These are phyloP conservation scores for Backusella luteola DNA, from an alignment of 192 early-diverging fungal species.

Conservation along the genomic window DNA sequence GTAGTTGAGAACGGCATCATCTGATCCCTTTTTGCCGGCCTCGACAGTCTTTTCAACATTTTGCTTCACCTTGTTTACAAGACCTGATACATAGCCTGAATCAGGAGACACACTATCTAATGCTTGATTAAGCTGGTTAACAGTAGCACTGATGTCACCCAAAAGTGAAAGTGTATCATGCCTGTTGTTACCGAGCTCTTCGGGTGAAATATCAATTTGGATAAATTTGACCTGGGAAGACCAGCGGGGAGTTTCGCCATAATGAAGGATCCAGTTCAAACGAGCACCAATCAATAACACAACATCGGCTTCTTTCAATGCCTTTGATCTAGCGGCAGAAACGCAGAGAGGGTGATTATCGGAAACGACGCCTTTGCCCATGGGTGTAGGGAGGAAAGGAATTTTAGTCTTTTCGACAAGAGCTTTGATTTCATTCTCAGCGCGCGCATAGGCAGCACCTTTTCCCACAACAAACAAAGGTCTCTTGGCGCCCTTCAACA, in stretches of 20 bases:
- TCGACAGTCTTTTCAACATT: slow-evolving; percentile 45
- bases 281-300: slow-evolving; percentile 65
- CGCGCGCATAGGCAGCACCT: slow-evolving; percentile 66
- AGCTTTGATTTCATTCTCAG: slow-evolving; percentile 53
- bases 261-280: slow-evolving; percentile 79
- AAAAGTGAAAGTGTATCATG: slow-evolving; percentile 49
- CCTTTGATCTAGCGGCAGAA: slow-evolving; percentile 62
- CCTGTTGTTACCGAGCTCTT: slow-evolving; percentile 62
- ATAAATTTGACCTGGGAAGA: slow-evolving; percentile 57
- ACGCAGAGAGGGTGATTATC: slow-evolving; percentile 62
- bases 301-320: slow-evolving; percentile 66
- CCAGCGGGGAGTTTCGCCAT: slow-evolving; percentile 59
- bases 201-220: slow-evolving; percentile 66
- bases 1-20: slow-evolving; percentile 59
- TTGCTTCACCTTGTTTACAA: slow-evolving; percentile 30
- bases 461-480: slow-evolving; percentile 75
- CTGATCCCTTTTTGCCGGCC: slow-evolving; percentile 38
- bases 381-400: slow-evolving; percentile 73
- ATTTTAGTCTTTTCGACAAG: slow-evolving; percentile 56
- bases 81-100: slow-evolving; percentile 27
- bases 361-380: slow-evolving; percentile 70
- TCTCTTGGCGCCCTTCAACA: slow-evolving; percentile 46
- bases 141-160: slow-evolving; percentile 58
- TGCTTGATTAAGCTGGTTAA: slow-evolving; percentile 45
- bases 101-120: neutral